Conservation (phyloP, 2,329 filamentous ascomycete species). For the Colletotrichum sp. region DNA sequence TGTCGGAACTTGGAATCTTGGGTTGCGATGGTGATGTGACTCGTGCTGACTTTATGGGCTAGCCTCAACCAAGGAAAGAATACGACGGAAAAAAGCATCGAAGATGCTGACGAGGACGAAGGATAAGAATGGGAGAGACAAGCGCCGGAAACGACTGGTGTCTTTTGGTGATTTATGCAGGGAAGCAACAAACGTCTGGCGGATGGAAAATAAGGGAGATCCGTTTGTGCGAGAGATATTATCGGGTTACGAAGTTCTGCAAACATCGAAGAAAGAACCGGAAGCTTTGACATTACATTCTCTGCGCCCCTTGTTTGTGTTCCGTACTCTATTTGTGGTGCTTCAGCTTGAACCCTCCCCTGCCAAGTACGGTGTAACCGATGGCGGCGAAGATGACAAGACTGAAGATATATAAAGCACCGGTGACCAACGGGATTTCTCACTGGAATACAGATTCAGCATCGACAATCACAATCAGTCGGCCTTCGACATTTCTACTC, state of each 20-base stretch:
- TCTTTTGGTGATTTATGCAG: neutral
- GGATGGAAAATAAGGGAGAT: neutral
- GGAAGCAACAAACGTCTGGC: neutral
- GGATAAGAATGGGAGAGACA: rapidly evolving
- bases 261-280: neutral
- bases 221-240: neutral
- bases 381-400: neutral
- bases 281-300: neutral
- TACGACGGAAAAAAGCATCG: rapidly evolving
- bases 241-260: rapidly evolving
- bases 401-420: neutral
- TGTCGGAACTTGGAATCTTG: neutral
- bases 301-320: neutral
- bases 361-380: neutral
- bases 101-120: neutral
- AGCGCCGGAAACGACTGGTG: neutral
- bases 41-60: neutral
- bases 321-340: neutral
- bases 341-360: neutral
- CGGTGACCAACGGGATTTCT: neutral
- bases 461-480: neutral
- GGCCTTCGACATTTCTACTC: neutral
- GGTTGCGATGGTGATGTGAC: rapidly evolving
- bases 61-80: rapidly evolving
- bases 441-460: neutral